phyloP scores from a whole-genome alignment of 2,329 filamentous ascomycete species.

The Aspergillus fumigatus region DNA sequence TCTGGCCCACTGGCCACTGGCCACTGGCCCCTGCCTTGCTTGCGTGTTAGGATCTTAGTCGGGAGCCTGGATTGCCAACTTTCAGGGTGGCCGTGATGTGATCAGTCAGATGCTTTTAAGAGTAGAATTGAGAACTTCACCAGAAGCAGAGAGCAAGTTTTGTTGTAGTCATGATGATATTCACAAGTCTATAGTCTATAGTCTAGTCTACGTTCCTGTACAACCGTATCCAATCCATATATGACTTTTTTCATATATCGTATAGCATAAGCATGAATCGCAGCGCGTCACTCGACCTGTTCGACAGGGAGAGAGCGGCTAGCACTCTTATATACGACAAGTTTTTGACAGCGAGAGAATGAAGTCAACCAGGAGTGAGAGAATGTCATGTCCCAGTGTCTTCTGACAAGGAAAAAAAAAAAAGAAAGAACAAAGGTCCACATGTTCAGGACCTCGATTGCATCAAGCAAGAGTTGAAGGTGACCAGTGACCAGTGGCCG shows the following conservation, averaged over 20 bases:
- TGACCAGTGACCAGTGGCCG: background rate
- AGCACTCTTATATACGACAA: background rate
- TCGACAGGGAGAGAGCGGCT: background rate
- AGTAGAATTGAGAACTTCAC: background rate
- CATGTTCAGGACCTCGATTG: background rate
- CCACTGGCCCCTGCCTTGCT: background rate
- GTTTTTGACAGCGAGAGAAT: slow-evolving; percentile 2
- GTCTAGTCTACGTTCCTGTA: background rate
- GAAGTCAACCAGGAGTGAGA: background rate
- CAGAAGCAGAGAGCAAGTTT: background rate
- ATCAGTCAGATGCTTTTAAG: background rate
- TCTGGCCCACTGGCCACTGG: no score
- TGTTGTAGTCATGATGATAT: background rate
- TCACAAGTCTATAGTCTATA: background rate
- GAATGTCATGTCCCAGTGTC: background rate
- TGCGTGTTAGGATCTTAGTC: background rate
- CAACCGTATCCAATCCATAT: background rate
- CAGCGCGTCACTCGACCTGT: background rate
- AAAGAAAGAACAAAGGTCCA: background rate
- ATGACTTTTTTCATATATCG: background rate
- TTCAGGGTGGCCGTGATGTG: background rate
- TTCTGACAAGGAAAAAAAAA: background rate
- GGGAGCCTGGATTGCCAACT: background rate
- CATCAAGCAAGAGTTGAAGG: background rate
- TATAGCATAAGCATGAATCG: background rate